Evolutionary conservation across 2,329 filamentous ascomycete species (phyloP).

Genomic region (Myriosclerotinia duriaeana): DNA sequence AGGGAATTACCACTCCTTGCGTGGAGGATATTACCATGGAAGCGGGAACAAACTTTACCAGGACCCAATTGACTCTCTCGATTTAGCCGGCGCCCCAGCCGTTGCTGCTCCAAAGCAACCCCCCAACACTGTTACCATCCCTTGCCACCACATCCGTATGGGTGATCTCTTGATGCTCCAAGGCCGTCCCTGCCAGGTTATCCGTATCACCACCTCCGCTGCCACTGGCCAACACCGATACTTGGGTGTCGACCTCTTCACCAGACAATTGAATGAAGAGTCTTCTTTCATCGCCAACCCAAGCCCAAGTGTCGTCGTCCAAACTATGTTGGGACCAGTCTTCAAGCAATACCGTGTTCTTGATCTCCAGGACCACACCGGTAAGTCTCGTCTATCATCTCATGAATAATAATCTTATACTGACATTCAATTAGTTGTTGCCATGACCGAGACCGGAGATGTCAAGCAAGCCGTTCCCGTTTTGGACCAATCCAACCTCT

Average conservation of each 20-base stretch:
- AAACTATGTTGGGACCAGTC: constrained; percentile 98
- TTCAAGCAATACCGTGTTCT: constrained; percentile 99
- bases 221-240: constrained; percentile 99
- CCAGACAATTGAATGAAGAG: constrained; percentile 99
- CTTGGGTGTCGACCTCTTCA: constrained; percentile 99
- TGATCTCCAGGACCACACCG: constrained; percentile 82
- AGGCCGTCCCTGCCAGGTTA: constrained; percentile 98
- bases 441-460: constrained; percentile 97
- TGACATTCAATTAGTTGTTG: constrained; percentile 59
- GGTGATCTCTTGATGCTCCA: constrained; percentile 98
- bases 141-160: constrained; percentile 99
- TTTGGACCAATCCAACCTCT: constrained; percentile 91
- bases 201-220: constrained; percentile 96
- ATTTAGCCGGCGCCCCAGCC: constrained; percentile 24
- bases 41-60: constrained; percentile 16
- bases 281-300: constrained; percentile 97
- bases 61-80: constrained; percentile 25
- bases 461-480: constrained; percentile 95
- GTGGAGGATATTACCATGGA: constrained; percentile 53
- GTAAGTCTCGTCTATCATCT: constrained; percentile 43
- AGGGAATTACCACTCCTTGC: constrained; percentile 72
- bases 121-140: constrained; percentile 92
- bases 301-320: constrained; percentile 90
- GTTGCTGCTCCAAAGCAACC: constrained; percentile 33
- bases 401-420: background rate